A percentile compares a stretch with the other conserved stretches of the same genome.
phyloP scores from a whole-genome alignment of 2,329 filamentous ascomycete genomes.

The Cercospora brassicicola region DNA sequence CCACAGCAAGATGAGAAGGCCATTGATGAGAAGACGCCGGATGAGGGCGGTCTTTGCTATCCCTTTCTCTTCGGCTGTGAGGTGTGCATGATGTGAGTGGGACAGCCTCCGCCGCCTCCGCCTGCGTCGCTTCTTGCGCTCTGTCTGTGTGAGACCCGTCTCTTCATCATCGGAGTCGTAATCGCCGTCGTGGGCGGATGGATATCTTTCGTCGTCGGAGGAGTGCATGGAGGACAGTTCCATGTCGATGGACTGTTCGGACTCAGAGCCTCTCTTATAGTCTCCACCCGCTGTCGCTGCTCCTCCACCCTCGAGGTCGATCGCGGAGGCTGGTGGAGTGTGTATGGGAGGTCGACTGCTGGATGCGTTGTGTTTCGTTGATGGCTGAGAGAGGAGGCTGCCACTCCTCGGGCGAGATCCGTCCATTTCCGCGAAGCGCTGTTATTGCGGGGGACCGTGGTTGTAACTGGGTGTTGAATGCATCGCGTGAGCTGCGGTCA shows the following conservation, averaged over 20 bases:
- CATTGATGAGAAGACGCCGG: conserved; percentile 69
- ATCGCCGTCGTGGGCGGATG: neutral
- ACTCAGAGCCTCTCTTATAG: conserved; percentile 11
- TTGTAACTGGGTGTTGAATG: neutral
- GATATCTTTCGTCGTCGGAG: conserved; percentile 10
- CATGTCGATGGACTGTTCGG: conserved; percentile 22
- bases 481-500: conserved; percentile 3
- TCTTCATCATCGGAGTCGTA: conserved; percentile 68
- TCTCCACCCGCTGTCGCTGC: neutral
- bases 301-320: neutral
- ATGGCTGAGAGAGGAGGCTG: neutral
- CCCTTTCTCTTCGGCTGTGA: conserved; percentile 66
- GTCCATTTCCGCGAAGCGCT: neutral
- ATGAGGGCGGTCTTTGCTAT: conserved; percentile 73
- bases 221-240: conserved; percentile 26
- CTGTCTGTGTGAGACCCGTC: conserved; percentile 75
- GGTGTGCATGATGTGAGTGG: conserved; percentile 62
- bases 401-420: neutral
- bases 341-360: conserved; percentile 2
- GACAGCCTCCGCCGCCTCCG: conserved; percentile 67
- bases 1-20: conserved; percentile 82
- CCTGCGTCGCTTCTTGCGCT: conserved; percentile 61
- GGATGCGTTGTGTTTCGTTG: neutral
- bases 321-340: neutral
- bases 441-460: neutral